A percentile compares a stretch with the other conserved stretches of the same genome.
Evolutionary conservation across 768 basidiomycete genomes (phyloP).

Genomic region (Boletales sp.): DNA sequence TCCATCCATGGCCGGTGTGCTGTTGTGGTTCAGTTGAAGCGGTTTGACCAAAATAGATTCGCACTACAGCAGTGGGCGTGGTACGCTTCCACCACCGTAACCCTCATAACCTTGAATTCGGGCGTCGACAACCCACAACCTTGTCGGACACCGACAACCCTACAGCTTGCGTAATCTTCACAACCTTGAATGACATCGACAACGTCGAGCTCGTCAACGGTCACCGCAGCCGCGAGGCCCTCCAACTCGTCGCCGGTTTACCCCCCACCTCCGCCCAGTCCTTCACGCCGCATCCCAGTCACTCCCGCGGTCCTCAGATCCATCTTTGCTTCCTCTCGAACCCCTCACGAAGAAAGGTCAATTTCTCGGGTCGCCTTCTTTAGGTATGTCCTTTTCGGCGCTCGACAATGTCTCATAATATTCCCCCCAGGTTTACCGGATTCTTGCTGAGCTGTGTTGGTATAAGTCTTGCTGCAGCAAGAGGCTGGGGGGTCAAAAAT

Average conservation of each 20-base stretch:
- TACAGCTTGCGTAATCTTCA: slow-evolving; percentile 22
- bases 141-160: neutral
- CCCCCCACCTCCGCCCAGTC: slow-evolving; percentile 43
- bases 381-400: slow-evolving; percentile 43
- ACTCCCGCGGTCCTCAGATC: slow-evolving; percentile 78
- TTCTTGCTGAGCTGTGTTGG: slow-evolving; percentile 79
- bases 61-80: too few species aligned
- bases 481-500: slow-evolving; percentile 63
- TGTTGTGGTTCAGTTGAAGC: neutral
- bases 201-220: slow-evolving; percentile 54
- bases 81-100: too few species aligned
- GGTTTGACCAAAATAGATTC: too few species aligned
- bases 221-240: slow-evolving; percentile 34
- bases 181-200: slow-evolving; percentile 21
- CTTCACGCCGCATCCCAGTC: slow-evolving; percentile 69
- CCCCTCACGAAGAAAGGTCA: slow-evolving; percentile 75
- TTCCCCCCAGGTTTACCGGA: slow-evolving; percentile 61
- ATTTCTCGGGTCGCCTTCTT: slow-evolving; percentile 87
- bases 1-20: slow-evolving; percentile 19
- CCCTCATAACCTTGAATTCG: too few species aligned
- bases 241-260: slow-evolving; percentile 29
- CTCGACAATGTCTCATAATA: neutral
- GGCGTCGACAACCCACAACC: neutral
- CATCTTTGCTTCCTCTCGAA: slow-evolving; percentile 84
- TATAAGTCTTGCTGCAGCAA: slow-evolving; percentile 72